These are phyloP conservation scores for Emmonsiellopsis sp. DNA, from an alignment of 2,329 filamentous ascomycete genomes.

Conservation along the genomic window DNA sequence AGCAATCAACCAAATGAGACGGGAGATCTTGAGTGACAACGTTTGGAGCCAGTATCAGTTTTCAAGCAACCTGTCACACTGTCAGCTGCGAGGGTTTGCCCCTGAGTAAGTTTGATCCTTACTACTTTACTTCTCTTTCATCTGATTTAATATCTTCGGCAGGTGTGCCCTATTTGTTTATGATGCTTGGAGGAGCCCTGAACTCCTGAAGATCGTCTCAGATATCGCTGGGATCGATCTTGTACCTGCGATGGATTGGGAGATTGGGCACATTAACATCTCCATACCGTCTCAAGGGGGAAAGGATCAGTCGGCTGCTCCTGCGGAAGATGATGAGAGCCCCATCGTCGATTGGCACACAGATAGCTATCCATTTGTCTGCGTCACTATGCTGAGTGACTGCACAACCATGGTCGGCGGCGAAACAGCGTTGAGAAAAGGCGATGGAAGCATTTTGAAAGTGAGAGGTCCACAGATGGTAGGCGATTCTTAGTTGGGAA, in stretches of 20 bases:
- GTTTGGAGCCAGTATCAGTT: slow-evolving; percentile 49
- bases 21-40: slow-evolving; percentile 50
- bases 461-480: slow-evolving; percentile 53
- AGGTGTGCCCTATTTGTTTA: slow-evolving; percentile 57
- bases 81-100: slow-evolving; percentile 47
- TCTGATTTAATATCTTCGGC: not conserved
- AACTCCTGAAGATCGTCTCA: slow-evolving; percentile 40
- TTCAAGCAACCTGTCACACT: slow-evolving; percentile 50
- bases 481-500: slow-evolving; percentile 15
- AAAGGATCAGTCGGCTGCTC: slow-evolving; percentile 34
- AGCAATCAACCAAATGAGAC: slow-evolving; percentile 52
- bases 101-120: slow-evolving; percentile 39
- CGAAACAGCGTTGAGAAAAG: slow-evolving; percentile 52
- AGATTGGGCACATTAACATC: slow-evolving; percentile 49
- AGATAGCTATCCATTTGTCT: slow-evolving; percentile 60
- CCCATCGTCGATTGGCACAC: slow-evolving; percentile 55
- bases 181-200: slow-evolving; percentile 49
- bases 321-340: slow-evolving; percentile 40
- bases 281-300: slow-evolving; percentile 42
- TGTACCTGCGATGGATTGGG: slow-evolving; percentile 44
- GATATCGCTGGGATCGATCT: slow-evolving; percentile 47
- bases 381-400: slow-evolving; percentile 58
- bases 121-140: not conserved
- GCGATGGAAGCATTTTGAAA: slow-evolving; percentile 45
- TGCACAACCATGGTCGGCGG: slow-evolving; percentile 54